phyloP scores from a whole-genome alignment of 176 grass and related monocot species.

The Dactylis glomerata region DNA sequence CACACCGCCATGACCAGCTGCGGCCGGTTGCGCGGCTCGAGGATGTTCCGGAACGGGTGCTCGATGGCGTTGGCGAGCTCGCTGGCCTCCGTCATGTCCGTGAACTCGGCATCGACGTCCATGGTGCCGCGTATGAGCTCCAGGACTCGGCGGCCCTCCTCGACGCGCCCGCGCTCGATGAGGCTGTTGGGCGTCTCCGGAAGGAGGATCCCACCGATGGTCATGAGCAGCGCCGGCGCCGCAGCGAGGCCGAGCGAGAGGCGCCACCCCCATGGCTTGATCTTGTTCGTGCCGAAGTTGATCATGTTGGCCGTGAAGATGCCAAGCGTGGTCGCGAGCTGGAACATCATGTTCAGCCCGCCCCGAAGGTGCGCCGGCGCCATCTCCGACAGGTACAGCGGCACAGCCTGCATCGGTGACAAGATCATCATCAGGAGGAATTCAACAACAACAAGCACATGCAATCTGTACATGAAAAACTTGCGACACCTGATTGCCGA shows the following conservation, averaged over 20 bases:
- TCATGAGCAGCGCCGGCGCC: conserved; percentile 71
- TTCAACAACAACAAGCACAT: not conserved
- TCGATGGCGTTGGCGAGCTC: conserved; percentile 81
- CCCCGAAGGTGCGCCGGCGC: conserved; percentile 86
- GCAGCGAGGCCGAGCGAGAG: conserved; percentile 76
- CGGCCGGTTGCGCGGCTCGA: conserved; percentile 74
- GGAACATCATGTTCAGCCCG: conserved; percentile 96
- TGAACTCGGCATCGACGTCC: conserved; percentile 82
- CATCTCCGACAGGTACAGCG: conserved; percentile 91
- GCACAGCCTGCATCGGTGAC: conserved; percentile 26
- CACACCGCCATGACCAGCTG: conserved; percentile 86
- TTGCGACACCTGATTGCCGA: conserved; percentile 63
- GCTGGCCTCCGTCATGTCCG: conserved; percentile 82
- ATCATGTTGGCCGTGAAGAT: conserved; percentile 95
- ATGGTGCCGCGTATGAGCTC: conserved; percentile 76
- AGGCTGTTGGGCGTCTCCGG: conserved; percentile 98
- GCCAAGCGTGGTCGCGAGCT: conserved; percentile 86
- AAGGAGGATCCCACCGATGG: conserved; percentile 57
- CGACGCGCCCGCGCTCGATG: conserved; percentile 54
- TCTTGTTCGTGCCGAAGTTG: conserved; percentile 86
- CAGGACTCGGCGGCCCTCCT: conserved; percentile 61
- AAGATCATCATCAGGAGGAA: not conserved
- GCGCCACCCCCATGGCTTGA: conserved; percentile 85
- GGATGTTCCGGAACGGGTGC: conserved; percentile 89
- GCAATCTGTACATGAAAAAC: not conserved